Conservation (phyloP, 2,329 filamentous ascomycete genomes). For the Graphilbum fragrans region DNA sequence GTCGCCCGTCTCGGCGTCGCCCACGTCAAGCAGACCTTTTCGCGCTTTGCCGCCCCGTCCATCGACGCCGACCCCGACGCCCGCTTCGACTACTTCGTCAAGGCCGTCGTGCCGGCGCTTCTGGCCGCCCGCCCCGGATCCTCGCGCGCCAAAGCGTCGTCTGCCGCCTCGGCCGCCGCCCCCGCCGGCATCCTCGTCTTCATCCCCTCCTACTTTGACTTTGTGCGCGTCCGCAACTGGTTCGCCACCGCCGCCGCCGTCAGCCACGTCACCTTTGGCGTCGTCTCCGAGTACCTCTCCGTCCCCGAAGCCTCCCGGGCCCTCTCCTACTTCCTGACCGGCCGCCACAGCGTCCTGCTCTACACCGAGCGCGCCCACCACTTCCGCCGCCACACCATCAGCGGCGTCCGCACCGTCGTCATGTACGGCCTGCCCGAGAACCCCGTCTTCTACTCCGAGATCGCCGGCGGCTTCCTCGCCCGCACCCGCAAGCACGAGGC, state of each 20-base stretch:
- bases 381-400: slow-evolving; percentile 76
- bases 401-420: slow-evolving; percentile 71
- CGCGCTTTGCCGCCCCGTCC: slow-evolving; percentile 63
- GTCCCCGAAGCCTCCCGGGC: slow-evolving; percentile 70
- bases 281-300: slow-evolving; percentile 79
- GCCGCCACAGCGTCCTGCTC: slow-evolving; percentile 69
- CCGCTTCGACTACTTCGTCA: slow-evolving; percentile 83
- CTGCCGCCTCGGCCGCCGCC: slow-evolving; percentile 21
- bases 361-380: slow-evolving; percentile 97
- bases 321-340: slow-evolving; percentile 74
- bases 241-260: slow-evolving; percentile 60
- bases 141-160: slow-evolving; percentile 48
- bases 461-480: slow-evolving; percentile 55
- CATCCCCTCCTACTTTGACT: slow-evolving; percentile 88
- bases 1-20: slow-evolving; percentile 60
- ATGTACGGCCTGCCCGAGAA: slow-evolving; percentile 84
- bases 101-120: slow-evolving; percentile 65
- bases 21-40: slow-evolving; percentile 73
- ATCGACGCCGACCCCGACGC: slow-evolving; percentile 71
- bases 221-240: slow-evolving; percentile 84
- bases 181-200: slow-evolving; percentile 65
- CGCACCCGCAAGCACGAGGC: slow-evolving; percentile 41
- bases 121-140: no score
- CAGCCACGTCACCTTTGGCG: slow-evolving; percentile 54
- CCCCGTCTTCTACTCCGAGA: slow-evolving; percentile 65